A percentile compares a stretch with the other conserved stretches of the same genome.
Evolutionary conservation across 192 early-diverging fungal species (phyloP).

Genomic region (Coemansia guatemalensis): DNA sequence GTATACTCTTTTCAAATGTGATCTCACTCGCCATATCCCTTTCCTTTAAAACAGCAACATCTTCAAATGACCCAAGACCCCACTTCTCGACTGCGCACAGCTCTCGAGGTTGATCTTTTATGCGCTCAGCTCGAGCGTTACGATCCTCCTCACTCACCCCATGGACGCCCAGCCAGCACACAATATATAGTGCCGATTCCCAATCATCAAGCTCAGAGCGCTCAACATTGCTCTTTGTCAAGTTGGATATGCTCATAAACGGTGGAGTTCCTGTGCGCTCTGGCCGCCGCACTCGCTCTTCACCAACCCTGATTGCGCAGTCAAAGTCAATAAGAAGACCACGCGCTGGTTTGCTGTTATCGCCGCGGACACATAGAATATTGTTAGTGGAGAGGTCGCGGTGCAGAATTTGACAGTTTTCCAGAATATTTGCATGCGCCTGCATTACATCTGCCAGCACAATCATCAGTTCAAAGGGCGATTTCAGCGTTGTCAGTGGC

Average conservation of each 20-base stretch:
- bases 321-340: neutral
- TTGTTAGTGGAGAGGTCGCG: neutral
- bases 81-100: neutral
- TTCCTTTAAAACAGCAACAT: neutral
- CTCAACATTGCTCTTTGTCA: neutral
- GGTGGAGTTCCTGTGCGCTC: neutral
- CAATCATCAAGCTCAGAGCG: neutral
- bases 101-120: neutral
- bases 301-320: neutral
- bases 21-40: no score
- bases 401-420: neutral
- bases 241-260: neutral
- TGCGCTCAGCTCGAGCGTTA: neutral
- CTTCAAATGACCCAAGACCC: neutral
- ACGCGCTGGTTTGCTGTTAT: neutral
- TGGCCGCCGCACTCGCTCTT: neutral
- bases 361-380: neutral
- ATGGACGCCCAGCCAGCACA: neutral
- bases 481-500: neutral
- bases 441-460: neutral
- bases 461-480: neutral
- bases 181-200: neutral
- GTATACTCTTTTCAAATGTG: neutral
- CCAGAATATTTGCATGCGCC: neutral
- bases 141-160: neutral